Base-by-base conservation (phyloP, 306 rosid species). In the Lathyrus sativus region DNA sequence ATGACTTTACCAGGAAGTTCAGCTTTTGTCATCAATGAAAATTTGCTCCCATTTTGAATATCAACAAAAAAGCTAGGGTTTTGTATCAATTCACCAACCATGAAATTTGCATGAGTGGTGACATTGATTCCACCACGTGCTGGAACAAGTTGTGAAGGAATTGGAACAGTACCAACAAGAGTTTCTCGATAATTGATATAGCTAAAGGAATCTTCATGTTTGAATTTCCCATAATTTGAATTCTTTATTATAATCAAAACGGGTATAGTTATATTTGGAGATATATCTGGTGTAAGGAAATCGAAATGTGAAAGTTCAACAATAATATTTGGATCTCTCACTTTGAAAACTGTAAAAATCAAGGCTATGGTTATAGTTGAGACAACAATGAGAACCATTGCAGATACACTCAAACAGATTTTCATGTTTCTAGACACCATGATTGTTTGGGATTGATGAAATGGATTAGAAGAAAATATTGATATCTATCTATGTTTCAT, bases 281-380 rank as follows among this genome's bases (percentile, higher is more conserved):
- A 15, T 33, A 18, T 7, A 22, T 19, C 17, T 0, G 65, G 12
- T 4, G 24, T 22, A 26, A 38, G 8, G 41, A 71, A 13, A 3
- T 76, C 51, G 1, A 80, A 64, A 17, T 75, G 82, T 5, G 39
- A 0, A 0, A 82, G 76, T 5, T 44, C 49, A 39, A 78, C 53
- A 1, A 0, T 19, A 49, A 86, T 65, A 13, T 18, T 13, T 2
- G 88, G 91, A 13, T 86, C 59, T 12, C 50, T 82, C 2, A 61
- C 65, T 64, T 80, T 82, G 44, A 86, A 80, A 50, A 86, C 3
- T 26, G 88, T 86, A 26, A 80, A 62, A 18, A 26, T 0, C 18
- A 88, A 60, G n/a, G 73, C 43, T 6, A 72, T 53, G 7, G 72
- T 22, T 10, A 82, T 68, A 3, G 31, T 2, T 18, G 46, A 4